Evolutionary conservation across 331 rosid genomes (phyloP), one percentile per base, ranked within the genome.

Genomic region (Malus hybrid): DNA sequence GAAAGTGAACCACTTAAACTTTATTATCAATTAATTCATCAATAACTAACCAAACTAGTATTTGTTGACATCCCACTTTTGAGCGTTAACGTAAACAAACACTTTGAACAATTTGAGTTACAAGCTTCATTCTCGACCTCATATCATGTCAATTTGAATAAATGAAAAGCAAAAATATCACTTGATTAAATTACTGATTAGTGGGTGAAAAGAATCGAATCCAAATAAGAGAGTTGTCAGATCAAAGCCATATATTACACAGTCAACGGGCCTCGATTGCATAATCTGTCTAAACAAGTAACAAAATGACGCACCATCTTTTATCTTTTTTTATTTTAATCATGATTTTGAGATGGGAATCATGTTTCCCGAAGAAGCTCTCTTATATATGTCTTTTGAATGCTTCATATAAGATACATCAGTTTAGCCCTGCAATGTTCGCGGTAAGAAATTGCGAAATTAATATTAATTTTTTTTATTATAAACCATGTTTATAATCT

Each of bases 221-320:
- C 46, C 65, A 31, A 71, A 52, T 18, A 31, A 11, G 6, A 2
- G 55, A 44, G 4, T 27, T 48, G 33, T 44, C 12, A 11, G 16
- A 56, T 69, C 44, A 61, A 77, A 7, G 9, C 14, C 20, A 67
- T 16, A n/a, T 28, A 31, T 1, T 29, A 60, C 2, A 20, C 5
- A 69, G 84, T 80, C 84, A 73, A 77, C 31, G 70, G 63, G 60
- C 80, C 68, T 84, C 74, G 87, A 63, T 39, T 39, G 28, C 56
- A 71, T 67, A 61, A 74, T 71, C 63, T 63, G 60, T 22, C 48
- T 7, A 42, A 48, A 54, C 78, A 71, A 59, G 42, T 19, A 48
- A 61, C 59, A 71, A 65, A 48, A 50, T 70, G 73, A 74, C 68
- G 78, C 80, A 34, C 44, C 69, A 71, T 81, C 60, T 70, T 75